Evolutionary conservation across 2,329 filamentous ascomycete genomes (phyloP).

Genomic region (Colletotrichum agaves): DNA sequence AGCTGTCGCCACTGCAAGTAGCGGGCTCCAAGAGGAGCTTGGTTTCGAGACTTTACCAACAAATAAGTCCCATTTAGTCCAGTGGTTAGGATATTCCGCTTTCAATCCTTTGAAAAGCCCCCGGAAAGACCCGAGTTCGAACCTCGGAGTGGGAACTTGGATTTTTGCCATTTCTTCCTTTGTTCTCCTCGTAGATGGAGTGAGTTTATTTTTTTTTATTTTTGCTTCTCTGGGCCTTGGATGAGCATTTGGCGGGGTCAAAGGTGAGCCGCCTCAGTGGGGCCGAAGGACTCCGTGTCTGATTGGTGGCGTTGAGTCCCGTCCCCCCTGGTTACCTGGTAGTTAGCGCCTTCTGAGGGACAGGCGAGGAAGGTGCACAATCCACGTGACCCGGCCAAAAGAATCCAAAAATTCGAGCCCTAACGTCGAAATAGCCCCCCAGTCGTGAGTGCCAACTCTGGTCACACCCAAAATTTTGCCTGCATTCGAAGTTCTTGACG

Average conservation of each 20-base stretch:
- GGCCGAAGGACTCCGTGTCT: not conserved
- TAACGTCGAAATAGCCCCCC: conserved; percentile 11
- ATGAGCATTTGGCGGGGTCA: not conserved
- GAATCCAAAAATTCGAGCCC: conserved; percentile 13
- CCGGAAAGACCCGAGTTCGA: conserved; percentile 34
- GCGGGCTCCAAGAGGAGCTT: not conserved
- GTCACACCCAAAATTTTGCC: conserved; percentile 5
- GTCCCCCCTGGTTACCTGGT: not conserved
- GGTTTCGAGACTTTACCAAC: too few relatives aligned
- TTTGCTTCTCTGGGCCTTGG: not conserved
- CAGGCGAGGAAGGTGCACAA: not conserved
- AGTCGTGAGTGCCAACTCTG: not conserved
- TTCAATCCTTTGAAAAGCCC: not conserved
- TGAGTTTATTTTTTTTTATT: too few relatives aligned
- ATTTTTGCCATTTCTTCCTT: not conserved
- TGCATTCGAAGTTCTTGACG: conserved; percentile 13
- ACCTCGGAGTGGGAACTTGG: conserved; percentile 21
- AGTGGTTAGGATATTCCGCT: conserved; percentile 37
- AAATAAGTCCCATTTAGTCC: conserved; percentile 32
- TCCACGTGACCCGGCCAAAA: conserved; percentile 13
- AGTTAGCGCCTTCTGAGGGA: too few relatives aligned
- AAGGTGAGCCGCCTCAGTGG: not conserved
- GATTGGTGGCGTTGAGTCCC: not conserved
- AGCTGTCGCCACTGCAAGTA: not conserved
- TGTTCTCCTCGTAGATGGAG: not conserved